Percentiles rank a stretch among this genome's conserved stretches.
phyloP scores from a whole-genome alignment of 2,329 filamentous ascomycete species.

The Scolecobasidium constrictum region DNA sequence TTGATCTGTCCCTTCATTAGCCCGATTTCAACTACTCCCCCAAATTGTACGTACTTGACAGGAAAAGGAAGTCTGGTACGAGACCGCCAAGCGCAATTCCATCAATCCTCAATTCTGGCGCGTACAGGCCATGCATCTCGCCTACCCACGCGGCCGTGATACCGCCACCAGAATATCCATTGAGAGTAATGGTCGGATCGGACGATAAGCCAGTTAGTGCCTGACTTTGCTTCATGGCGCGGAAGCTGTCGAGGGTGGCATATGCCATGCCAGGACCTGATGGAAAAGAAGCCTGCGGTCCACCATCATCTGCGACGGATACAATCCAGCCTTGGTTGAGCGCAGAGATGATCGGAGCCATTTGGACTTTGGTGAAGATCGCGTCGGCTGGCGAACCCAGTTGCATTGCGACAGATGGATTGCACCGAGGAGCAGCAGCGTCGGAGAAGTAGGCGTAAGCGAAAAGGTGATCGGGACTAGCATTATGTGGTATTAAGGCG shows the following conservation, averaged over 20 bases:
- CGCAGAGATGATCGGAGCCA: constrained; percentile 1
- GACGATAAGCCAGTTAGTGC: background rate
- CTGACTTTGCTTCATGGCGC: background rate
- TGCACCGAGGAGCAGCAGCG: constrained; percentile 1
- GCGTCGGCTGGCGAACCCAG: constrained; percentile 2
- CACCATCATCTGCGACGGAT: constrained; percentile 7
- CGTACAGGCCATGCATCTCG: constrained; percentile 34
- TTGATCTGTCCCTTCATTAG: no score
- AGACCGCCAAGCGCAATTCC: constrained; percentile 41
- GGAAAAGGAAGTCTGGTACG: constrained; percentile 23
- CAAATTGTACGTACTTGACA: background rate
- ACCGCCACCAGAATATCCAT: constrained; percentile 3
- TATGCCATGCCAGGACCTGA: background rate
- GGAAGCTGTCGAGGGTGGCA: background rate
- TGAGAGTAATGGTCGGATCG: background rate
- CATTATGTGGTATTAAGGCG: constrained; percentile 4
- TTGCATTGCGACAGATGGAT: constrained; percentile 7
- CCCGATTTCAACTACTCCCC: no score
- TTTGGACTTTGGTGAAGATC: constrained; percentile 4
- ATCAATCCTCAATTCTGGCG: constrained; percentile 39
- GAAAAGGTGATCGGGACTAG: constrained; percentile 8
- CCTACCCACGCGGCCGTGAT: background rate
- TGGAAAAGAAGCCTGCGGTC: constrained; percentile 3
- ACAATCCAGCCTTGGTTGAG: constrained; percentile 7
- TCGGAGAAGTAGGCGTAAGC: constrained; percentile 5